Evolutionary conservation across 805 yeast species (phyloP), one percentile per base, ranked within the genome.

Genomic region (Myxozyma sirexii): DNA sequence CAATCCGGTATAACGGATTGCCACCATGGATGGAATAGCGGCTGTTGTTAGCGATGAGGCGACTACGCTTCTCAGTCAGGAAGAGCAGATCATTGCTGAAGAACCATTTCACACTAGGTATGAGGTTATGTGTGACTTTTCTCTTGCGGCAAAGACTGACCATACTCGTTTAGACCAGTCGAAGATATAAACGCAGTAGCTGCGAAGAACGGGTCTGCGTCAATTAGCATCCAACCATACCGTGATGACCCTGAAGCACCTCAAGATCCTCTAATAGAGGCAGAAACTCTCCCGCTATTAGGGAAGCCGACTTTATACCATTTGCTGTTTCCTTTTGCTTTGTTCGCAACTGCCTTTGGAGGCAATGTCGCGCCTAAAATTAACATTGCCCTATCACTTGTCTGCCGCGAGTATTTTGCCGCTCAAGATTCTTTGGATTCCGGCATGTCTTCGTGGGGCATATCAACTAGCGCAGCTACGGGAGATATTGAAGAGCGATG

Each of bases 341-440:
- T 60, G 17, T 60, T 54, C 35, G 8, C 64, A 13, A 15, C 56
- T 15, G 60, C 60, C 1, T 56, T 60, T 29, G 64, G 64, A 8
- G 64, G 64, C 7, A 60, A 52, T 33, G 33, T 60, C n/a, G 53
- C 60, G 12, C 64, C 64, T 4, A 60, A 60, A 43, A 60, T 60
- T 50, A 60, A 53, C 45, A 56, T 60, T 23, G 57, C 50, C 38
- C 41, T 60, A 41, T 33, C 46, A 8, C 57, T 60, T n/a, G 48
- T 60, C 6, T 60, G 64, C 41, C 53, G 60, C 6, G 64, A 60
- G 43, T 56, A 56, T 23, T 56, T 51, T 27, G 56, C 51, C 26
- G 35, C 29, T 17, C 60, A 56, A 17, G 60, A 46, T n/a, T 29
- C 24, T 15, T n/a, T 46, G 19, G 10, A 43, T 15, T 6, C 50